Evolutionary conservation across 345 rosid genomes (phyloP), one percentile per base, ranked within the genome.

Genomic region (Triadica sebifera): DNA sequence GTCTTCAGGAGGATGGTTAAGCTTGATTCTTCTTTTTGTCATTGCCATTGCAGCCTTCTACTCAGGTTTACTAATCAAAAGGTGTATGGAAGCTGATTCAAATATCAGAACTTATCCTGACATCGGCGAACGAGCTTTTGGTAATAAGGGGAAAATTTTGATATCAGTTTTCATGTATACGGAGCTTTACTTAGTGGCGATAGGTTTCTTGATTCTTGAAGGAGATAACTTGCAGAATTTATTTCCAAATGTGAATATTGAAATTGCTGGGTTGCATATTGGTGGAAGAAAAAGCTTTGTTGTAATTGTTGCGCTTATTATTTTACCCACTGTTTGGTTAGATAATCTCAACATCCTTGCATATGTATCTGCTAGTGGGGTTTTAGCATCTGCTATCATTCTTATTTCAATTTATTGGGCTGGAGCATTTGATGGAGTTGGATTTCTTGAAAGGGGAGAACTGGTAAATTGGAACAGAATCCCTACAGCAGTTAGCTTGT

Each of bases 1-100:
- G 20, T 87, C 97, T 69, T 82, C 97, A 0, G 98, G 98, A 78
- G 98, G 98, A 74, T 94, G 98, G 98, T 56, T 89, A 76, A 89
- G 96, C 84, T 84, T 92, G 74, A 53, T 77, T 19, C 76, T 90
- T 13, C 87, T 94, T 45, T 87, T 92, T 58, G 59, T 79, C 38
- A 80, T 90, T 15, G 92, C 96, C 45, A 61, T 74, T 24, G 81
- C 89, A 52, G 78, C 93, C 12, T 94, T 90, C 74, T 94, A 89
- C 79, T 81, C 91, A 0, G 93, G 90, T 53, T 79, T 94, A 66
- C 77, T 94, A 66, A 89, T 94, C 19, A 83, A 92, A 71, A 87
- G 90, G 81, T 94, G 97, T 69, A 85, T 94, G 96, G 97, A 90
- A 24, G 79, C 69, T 22, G 90, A 92, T 69, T 83, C 92, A 15